These are phyloP conservation scores for Paraleonurus japonicus DNA, from an alignment of 257 asterid genomes.

Conservation along the genomic window DNA sequence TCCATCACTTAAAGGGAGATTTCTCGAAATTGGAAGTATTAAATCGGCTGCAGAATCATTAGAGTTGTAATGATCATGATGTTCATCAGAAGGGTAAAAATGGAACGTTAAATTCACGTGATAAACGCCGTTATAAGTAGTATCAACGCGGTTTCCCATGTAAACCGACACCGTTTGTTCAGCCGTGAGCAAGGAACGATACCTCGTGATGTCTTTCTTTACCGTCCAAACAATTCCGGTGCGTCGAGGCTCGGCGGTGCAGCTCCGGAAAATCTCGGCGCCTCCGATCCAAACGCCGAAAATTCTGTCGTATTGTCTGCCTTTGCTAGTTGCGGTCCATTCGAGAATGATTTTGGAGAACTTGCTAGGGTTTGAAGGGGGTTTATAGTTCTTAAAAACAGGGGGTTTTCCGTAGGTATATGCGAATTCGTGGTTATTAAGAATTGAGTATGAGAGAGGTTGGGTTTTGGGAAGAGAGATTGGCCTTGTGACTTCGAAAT, in stretches of 20 bases:
- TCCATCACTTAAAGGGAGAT: conserved; percentile 49
- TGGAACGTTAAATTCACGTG: conserved; percentile 45
- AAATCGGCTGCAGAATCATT: conserved; percentile 35
- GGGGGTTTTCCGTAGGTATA: conserved; percentile 54
- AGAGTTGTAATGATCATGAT: too few species aligned
- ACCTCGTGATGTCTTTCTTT: conserved; percentile 54
- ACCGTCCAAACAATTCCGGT: conserved; percentile 62
- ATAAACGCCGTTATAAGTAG: conserved; percentile 49
- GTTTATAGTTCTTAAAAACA: conserved; percentile 41
- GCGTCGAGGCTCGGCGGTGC: conserved; percentile 65
- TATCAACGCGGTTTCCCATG: conserved; percentile 41
- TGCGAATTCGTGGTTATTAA: conserved; percentile 51
- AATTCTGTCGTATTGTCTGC: conserved; percentile 67
- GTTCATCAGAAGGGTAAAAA: conserved; percentile 42
- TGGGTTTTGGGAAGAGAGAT: conserved; percentile 46
- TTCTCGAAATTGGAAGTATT: conserved; percentile 49
- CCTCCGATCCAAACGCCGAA: conserved; percentile 80
- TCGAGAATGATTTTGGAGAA: conserved; percentile 53
- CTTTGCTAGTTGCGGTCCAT: conserved; percentile 60
- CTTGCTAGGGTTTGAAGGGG: conserved; percentile 38
- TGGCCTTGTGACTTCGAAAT: conserved; percentile 62
- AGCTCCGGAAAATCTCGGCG: conserved; percentile 74
- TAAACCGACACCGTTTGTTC: conserved; percentile 49
- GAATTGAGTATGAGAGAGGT: conserved; percentile 46
- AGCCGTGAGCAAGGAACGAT: conserved; percentile 41